Evolutionary conservation across 2,329 filamentous ascomycete genomes (phyloP).

Genomic region (Lasiodiplodia theobromae): DNA sequence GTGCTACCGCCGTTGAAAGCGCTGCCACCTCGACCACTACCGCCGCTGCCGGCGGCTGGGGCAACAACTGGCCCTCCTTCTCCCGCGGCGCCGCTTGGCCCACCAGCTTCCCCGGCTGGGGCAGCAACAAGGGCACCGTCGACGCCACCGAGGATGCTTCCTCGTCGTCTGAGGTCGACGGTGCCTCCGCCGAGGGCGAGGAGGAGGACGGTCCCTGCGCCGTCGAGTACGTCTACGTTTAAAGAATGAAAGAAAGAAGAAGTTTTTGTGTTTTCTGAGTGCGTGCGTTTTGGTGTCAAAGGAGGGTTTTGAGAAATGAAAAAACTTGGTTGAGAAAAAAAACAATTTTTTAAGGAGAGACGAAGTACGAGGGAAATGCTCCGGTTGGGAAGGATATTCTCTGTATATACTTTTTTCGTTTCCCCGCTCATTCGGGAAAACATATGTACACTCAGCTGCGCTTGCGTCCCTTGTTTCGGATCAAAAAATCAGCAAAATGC

Average conservation of each 20-base stretch:
- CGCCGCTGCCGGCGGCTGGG: background rate
- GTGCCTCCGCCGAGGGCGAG: background rate
- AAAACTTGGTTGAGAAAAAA: background rate
- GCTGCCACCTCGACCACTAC: background rate
- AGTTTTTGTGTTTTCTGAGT: background rate
- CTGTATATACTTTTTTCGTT: background rate
- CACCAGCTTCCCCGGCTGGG: background rate
- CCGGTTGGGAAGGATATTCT: background rate
- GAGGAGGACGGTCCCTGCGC: slow-evolving; percentile 20
- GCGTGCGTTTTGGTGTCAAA: too few species aligned
- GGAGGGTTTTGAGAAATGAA: background rate
- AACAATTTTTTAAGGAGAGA: background rate
- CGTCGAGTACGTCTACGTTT: slow-evolving; percentile 25
- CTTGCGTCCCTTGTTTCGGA: background rate
- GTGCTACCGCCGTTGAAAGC: too few species aligned
- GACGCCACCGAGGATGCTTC: background rate
- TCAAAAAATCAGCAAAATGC: background rate
- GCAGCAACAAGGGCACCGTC: background rate
- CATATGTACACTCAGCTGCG: background rate
- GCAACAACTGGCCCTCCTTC: slow-evolving; percentile 14
- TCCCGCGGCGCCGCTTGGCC: slow-evolving; percentile 12
- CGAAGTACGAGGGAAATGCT: background rate
- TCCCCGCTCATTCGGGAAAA: background rate
- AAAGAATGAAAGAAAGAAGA: background rate
- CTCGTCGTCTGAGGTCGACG: background rate